Evolutionary conservation across 2,329 filamentous ascomycete genomes (phyloP).

Genomic region (Microsporum audouinii): DNA sequence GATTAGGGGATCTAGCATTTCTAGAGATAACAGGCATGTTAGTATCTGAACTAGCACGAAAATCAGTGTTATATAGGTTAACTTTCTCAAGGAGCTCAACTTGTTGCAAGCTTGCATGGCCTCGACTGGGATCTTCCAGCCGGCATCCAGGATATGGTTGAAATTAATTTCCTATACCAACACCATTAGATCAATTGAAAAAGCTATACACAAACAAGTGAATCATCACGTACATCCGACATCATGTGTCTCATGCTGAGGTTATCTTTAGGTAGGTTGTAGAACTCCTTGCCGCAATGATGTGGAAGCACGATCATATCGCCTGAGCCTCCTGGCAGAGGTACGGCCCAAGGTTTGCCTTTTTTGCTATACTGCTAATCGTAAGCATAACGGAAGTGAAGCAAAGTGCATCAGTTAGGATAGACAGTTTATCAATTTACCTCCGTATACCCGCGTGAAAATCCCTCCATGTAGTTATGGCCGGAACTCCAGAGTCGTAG

Average conservation of each 20-base stretch:
- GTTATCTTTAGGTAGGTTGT: background rate
- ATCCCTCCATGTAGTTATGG: background rate
- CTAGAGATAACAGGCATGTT: background rate
- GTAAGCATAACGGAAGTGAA: background rate
- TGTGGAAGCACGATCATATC: background rate
- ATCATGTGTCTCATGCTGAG: background rate
- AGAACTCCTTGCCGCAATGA: background rate
- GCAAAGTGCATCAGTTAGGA: too few relatives aligned
- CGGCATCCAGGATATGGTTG: background rate
- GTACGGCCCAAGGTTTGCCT: background rate
- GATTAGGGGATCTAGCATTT: background rate
- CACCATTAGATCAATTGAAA: background rate
- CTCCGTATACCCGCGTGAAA: background rate
- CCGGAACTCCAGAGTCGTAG: background rate
- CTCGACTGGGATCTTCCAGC: background rate
- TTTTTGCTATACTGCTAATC: slow-evolving; percentile 1
- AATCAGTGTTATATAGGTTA: background rate
- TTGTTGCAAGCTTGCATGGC: background rate
- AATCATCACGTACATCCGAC: background rate
- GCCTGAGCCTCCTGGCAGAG: background rate
- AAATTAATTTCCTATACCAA: background rate
- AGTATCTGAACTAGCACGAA: background rate
- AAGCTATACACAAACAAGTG: background rate
- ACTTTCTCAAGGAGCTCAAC: background rate
- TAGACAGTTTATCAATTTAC: background rate